phyloP scores from a whole-genome alignment of 192 early-diverging fungal genomes.

The Mortierella hygrophila region DNA sequence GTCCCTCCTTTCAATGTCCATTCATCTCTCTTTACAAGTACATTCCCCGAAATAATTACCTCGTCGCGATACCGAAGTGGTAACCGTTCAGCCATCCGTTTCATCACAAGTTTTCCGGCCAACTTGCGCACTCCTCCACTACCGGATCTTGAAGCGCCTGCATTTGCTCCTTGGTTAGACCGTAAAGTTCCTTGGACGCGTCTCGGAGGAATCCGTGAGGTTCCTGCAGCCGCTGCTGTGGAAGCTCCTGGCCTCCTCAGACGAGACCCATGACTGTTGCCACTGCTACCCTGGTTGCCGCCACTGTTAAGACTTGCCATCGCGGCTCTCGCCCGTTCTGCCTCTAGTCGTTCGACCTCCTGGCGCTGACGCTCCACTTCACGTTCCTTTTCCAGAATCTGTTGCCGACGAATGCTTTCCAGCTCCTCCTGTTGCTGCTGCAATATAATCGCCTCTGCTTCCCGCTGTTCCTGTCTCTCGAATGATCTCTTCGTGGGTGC shows the following conservation, averaged over 20 bases:
- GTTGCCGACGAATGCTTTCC: constrained; percentile 40
- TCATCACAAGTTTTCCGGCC: constrained; percentile 41
- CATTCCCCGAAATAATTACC: constrained; percentile 15
- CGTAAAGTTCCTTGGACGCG: not conserved
- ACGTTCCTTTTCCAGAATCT: constrained; percentile 35
- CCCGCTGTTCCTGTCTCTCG: constrained; percentile 49
- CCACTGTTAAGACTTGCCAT: constrained; percentile 5
- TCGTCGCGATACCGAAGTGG: constrained; percentile 44
- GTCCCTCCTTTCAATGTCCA: not conserved
- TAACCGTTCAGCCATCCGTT: constrained; percentile 40
- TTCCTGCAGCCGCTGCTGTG: not conserved
- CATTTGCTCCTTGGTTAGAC: not conserved
- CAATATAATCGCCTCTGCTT: constrained; percentile 33
- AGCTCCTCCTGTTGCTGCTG: constrained; percentile 51
- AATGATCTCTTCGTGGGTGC: constrained; percentile 43
- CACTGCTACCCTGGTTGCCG: not conserved
- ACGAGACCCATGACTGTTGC: not conserved
- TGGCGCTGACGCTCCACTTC: constrained; percentile 34
- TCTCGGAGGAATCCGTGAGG: constrained; percentile 28
- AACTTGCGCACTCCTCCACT: constrained; percentile 44
- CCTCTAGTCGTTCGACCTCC: constrained; percentile 35
- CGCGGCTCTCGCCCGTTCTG: constrained; percentile 26
- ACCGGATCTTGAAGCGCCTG: constrained; percentile 35
- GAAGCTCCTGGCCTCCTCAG: not conserved
- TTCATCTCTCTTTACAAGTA: not conserved